Evolutionary conservation across 2,329 filamentous ascomycete species (phyloP), one percentile per base, ranked within the genome.

Genomic region (Arthrinium phaeospermum): DNA sequence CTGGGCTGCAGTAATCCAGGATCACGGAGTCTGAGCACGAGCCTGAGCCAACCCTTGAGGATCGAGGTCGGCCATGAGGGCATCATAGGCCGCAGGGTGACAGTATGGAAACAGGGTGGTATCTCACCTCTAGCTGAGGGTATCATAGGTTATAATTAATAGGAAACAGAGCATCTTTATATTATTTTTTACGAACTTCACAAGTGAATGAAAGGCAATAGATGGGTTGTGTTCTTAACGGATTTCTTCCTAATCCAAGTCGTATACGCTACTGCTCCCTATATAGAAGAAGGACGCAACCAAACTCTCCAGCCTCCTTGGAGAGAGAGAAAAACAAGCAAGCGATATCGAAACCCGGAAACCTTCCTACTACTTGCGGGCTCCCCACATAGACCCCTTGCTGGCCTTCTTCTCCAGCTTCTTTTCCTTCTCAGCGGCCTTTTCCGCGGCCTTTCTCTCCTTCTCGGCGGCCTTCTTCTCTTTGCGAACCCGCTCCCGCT

Each of bases 51-150:
- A 0, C 84, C 85, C 0, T 76, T 87, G 4, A 85, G 83, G 0
- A 79, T 87, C 0, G 79, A 83, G 71, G 84, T 87, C 12, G 85
- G 86, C 0, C 78, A 79, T 37, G 78, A 84, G 12, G 86, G 86
- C 13, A 86, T 88, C 70, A 87, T 88, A 27, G 86, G 86, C 0
- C 80, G 86, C 5, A 79, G 86, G 13, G 85, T 88, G 0, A 86
- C 85, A 0, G 70, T 88, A 71, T 74, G 81, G 81, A 14, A 73
- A 53, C 44, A 76, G 76, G 37, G 76, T 24, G 74, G 68, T 24
- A 27, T 30, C 6, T 74, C 75, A 6, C 79, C 85, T 0, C 74
- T 86, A 4, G 85, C 86, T 0, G 85, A 87, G 74, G 86, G 86
- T 0, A 85, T 87, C n/a, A 84, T 87, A 5, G 86, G 86, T 0